Percentiles rank a stretch among this genome's conserved stretches.
phyloP scores from a whole-genome alignment of 805 yeast genomes.

The Spencermartinsiella europaea region DNA sequence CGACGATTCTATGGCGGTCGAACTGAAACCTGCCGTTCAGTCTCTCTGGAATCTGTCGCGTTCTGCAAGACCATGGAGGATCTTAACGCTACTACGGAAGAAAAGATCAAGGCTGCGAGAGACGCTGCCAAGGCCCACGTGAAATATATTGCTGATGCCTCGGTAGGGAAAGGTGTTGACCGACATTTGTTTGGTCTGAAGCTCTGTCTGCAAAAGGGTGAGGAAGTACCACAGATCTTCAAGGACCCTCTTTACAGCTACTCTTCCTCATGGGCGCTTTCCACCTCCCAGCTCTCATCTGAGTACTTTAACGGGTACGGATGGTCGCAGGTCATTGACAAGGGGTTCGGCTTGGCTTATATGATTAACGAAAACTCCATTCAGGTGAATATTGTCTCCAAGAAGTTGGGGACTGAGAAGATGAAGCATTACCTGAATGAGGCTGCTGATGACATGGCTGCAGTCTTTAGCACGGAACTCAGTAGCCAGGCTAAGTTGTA shows the following conservation, averaged over 20 bases:
- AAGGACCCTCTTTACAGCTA: constrained; percentile 70
- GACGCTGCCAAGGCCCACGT: constrained; percentile 72
- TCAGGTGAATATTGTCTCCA: constrained; percentile 78
- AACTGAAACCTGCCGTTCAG: constrained; percentile 89
- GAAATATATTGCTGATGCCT: constrained; percentile 66
- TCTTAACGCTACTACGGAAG: constrained; percentile 43
- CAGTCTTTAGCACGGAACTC: constrained; percentile 43
- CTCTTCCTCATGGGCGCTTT: constrained; percentile 78
- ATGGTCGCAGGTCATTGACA: constrained; percentile 90
- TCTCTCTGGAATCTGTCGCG: constrained; percentile 60
- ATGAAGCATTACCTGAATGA: constrained; percentile 64
- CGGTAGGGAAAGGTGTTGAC: constrained; percentile 85
- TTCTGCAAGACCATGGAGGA: constrained; percentile 75
- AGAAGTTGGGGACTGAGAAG: constrained; percentile 45
- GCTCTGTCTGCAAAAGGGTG: constrained; percentile 57
- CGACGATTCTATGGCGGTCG: constrained; percentile 85
- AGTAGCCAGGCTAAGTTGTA: constrained; percentile 35
- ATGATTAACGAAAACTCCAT: constrained; percentile 82
- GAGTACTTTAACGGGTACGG: constrained; percentile 89
- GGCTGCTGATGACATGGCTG: constrained; percentile 78
- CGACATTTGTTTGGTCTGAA: constrained; percentile 89
- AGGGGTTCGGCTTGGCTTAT: constrained; percentile 91
- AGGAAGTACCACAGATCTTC: constrained; percentile 59
- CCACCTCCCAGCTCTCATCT: constrained; percentile 85
- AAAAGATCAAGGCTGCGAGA: constrained; percentile 63